These are phyloP conservation scores for Colletotrichum spinosum DNA, from an alignment of 2,329 filamentous ascomycete genomes.

Conservation along the genomic window DNA sequence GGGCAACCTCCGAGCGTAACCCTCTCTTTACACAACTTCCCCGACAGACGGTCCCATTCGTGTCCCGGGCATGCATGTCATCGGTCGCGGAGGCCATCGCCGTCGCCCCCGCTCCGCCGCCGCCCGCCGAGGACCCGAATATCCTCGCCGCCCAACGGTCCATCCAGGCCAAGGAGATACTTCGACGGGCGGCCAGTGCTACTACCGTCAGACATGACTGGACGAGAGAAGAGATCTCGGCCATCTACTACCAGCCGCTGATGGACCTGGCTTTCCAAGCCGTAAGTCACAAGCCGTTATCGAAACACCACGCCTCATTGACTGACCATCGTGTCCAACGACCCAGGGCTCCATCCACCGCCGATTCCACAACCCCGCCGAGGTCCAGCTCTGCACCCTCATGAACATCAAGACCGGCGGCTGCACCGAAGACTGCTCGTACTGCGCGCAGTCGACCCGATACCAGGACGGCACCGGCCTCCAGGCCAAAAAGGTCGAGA, in stretches of 20 bases:
- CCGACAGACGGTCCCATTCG: not conserved
- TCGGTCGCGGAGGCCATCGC: constrained; percentile 28
- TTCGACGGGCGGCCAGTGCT: constrained; percentile 68
- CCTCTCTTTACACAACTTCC: not conserved
- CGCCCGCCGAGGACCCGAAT: constrained; percentile 14
- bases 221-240: constrained; percentile 83
- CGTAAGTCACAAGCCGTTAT: constrained; percentile 57
- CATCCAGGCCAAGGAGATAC: constrained; percentile 43
- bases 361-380: constrained; percentile 84
- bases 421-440: constrained; percentile 92
- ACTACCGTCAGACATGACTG: constrained; percentile 76
- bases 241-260: constrained; percentile 84
- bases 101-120: constrained; percentile 29
- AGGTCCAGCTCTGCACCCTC: constrained; percentile 91
- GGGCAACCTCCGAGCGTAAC: not conserved
- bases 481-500: constrained; percentile 81
- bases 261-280: constrained; percentile 82
- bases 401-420: constrained; percentile 98
- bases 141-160: constrained; percentile 19
- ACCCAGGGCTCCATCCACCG: constrained; percentile 79
- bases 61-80: constrained; percentile 26
- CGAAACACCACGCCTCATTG: not conserved
- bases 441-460: constrained; percentile 89
- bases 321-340: constrained; percentile 1
- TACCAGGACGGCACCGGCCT: constrained; percentile 82